Conservation (phyloP, 2,329 filamentous ascomycete genomes). For the Pseudophaeomoniella oleicola region DNA sequence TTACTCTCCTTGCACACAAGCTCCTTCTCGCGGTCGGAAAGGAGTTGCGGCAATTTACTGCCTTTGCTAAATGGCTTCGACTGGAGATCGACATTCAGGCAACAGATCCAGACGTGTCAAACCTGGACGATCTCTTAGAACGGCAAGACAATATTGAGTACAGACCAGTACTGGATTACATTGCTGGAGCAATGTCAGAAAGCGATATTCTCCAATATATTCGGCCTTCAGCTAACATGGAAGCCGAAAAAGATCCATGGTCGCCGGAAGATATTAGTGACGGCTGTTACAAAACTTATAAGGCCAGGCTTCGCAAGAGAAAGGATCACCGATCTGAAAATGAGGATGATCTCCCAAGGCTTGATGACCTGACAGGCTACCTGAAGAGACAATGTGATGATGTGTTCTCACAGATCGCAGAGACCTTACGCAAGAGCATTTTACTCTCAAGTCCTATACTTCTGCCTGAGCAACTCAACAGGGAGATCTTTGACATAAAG, state of each 20-base stretch:
- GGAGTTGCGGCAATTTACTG: slow-evolving; percentile 61
- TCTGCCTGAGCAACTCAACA: not conserved
- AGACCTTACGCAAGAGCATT: slow-evolving; percentile 54
- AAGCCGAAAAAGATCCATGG: slow-evolving; percentile 30
- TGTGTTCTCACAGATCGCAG: slow-evolving; percentile 54
- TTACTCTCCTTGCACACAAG: slow-evolving; percentile 62
- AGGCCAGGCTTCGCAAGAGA: slow-evolving; percentile 34
- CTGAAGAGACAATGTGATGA: slow-evolving; percentile 42
- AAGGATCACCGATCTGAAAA: slow-evolving; percentile 32
- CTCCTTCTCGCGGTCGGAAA: slow-evolving; percentile 56
- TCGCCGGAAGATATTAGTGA: slow-evolving; percentile 19
- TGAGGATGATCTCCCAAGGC: slow-evolving; percentile 38
- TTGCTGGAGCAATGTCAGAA: slow-evolving; percentile 52
- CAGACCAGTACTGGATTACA: slow-evolving; percentile 59
- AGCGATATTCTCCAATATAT: slow-evolving; percentile 52
- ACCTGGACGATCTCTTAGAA: slow-evolving; percentile 57
- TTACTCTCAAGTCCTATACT: slow-evolving; percentile 30
- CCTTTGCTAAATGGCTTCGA: slow-evolving; percentile 73
- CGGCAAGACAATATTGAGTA: slow-evolving; percentile 65
- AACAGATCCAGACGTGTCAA: slow-evolving; percentile 43
- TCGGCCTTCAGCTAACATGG: slow-evolving; percentile 25
- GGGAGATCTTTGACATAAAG: not conserved
- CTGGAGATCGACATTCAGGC: slow-evolving; percentile 68
- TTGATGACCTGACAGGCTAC: slow-evolving; percentile 50
- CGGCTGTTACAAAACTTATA: slow-evolving; percentile 31